Conservation (phyloP, 1,139 yeast species). For the Debaryomyces sp. region DNA sequence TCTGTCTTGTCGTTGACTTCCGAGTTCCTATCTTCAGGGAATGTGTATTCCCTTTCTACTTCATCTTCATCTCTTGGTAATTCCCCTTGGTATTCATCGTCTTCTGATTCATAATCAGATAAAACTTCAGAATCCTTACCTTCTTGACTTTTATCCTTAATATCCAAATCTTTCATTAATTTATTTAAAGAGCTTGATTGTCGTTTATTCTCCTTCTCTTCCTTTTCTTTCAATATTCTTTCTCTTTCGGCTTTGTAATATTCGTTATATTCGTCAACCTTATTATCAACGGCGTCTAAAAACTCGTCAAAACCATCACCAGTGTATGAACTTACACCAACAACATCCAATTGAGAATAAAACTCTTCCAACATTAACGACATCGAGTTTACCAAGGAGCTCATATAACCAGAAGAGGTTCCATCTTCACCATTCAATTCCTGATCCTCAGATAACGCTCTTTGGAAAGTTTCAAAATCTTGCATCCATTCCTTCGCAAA, state of each 20-base stretch:
- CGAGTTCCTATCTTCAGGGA: slow-evolving; percentile 69
- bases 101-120: slow-evolving; percentile 62
- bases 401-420: slow-evolving; percentile 89
- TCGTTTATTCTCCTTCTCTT: slow-evolving; percentile 69
- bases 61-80: slow-evolving; percentile 68
- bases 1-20: slow-evolving; percentile 55
- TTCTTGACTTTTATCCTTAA: slow-evolving; percentile 40
- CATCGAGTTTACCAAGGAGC: slow-evolving; percentile 91
- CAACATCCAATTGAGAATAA: slow-evolving; percentile 89
- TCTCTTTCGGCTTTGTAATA: slow-evolving; percentile 89
- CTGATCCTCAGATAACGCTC: slow-evolving; percentile 64
- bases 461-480: slow-evolving; percentile 91
- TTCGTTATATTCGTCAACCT: slow-evolving; percentile 84
- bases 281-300: slow-evolving; percentile 75
- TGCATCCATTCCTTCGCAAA: slow-evolving; percentile 98
- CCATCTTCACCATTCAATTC: slow-evolving; percentile 70
- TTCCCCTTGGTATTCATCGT: slow-evolving; percentile 63
- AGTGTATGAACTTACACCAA: slow-evolving; percentile 86
- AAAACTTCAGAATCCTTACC: slow-evolving; percentile 62
- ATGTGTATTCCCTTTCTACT: slow-evolving; percentile 70
- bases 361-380: slow-evolving; percentile 95
- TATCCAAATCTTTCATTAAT: slow-evolving; percentile 82
- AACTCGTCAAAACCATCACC: slow-evolving; percentile 96
- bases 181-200: slow-evolving; percentile 72
- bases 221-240: slow-evolving; percentile 72